These are phyloP conservation scores for Fragaria nilgerrensis DNA, from an alignment of 306 rosid species.

Conservation along the genomic window DNA sequence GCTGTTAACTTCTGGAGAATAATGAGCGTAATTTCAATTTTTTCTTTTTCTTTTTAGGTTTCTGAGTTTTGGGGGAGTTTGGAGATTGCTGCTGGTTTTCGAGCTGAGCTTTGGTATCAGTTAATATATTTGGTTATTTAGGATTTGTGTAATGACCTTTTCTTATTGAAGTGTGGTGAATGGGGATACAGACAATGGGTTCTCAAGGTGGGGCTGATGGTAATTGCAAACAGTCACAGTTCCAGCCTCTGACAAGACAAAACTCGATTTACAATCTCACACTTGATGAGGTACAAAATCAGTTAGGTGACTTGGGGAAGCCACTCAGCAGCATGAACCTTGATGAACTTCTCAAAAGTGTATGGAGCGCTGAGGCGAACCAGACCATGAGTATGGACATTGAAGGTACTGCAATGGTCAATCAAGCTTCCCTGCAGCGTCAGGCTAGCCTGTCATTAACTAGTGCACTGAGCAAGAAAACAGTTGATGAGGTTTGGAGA, in stretches of 20 bases:
- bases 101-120: constrained; percentile 17
- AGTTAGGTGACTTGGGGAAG: constrained; percentile 86
- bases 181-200: constrained; percentile 74
- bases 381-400: constrained; percentile 48
- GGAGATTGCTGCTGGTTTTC: constrained; percentile 3
- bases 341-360: constrained; percentile 90
- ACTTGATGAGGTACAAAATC: constrained; percentile 88
- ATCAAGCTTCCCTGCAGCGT: constrained; percentile 52
- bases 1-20: not conserved
- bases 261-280: constrained; percentile 84
- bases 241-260: constrained; percentile 62
- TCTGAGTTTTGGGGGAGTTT: constrained; percentile 7
- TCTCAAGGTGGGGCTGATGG: constrained; percentile 71
- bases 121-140: constrained; percentile 12
- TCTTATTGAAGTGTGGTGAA: constrained; percentile 36
- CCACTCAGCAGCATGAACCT: constrained; percentile 94
- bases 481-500: constrained; percentile 97
- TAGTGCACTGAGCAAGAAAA: constrained; percentile 69
- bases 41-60: constrained; percentile 1
- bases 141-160: constrained; percentile 24
- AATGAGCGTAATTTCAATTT: not conserved
- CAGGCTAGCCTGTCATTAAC: constrained; percentile 76
- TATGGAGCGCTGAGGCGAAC: constrained; percentile 82
- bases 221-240: constrained; percentile 62
- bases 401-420: constrained; percentile 41